These are phyloP conservation scores for Xylaria polymorpha DNA, from an alignment of 2,329 filamentous ascomycete species.

Conservation along the genomic window DNA sequence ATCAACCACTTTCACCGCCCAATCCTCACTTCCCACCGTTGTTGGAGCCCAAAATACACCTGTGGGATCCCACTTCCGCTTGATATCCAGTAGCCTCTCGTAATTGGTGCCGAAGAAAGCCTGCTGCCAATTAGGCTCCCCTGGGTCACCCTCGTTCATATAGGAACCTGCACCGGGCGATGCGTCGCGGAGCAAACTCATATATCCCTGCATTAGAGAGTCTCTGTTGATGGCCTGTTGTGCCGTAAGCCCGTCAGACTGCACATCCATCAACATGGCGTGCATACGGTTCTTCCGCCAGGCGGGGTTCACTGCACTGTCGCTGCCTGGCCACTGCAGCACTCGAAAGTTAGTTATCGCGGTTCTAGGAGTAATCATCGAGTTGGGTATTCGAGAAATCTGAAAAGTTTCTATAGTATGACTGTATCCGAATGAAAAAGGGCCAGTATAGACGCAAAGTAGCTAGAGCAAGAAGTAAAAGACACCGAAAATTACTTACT, in stretches of 20 bases:
- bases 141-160: constrained; percentile 65
- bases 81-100: constrained; percentile 56
- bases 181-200: constrained; percentile 48
- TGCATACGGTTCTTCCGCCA: constrained; percentile 56
- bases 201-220: constrained; percentile 43
- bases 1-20: constrained; percentile 52
- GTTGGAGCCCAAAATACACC: constrained; percentile 61
- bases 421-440: background rate
- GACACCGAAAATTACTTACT: constrained; percentile 9
- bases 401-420: background rate
- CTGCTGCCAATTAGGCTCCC: constrained; percentile 59
- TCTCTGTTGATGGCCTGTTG: constrained; percentile 44
- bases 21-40: constrained; percentile 64
- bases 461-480: background rate
- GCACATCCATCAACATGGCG: constrained; percentile 50
- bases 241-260: constrained; percentile 39
- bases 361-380: background rate
- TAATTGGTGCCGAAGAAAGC: constrained; percentile 63
- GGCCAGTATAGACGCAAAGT: too few species aligned
- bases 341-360: background rate
- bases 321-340: constrained; percentile 45
- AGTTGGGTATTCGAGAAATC: background rate
- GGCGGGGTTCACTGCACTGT: constrained; percentile 56
- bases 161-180: constrained; percentile 59
- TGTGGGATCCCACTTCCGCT: constrained; percentile 61